These are phyloP conservation scores for Pistacia vera DNA, from an alignment of 345 rosid species.

Conservation along the genomic window DNA sequence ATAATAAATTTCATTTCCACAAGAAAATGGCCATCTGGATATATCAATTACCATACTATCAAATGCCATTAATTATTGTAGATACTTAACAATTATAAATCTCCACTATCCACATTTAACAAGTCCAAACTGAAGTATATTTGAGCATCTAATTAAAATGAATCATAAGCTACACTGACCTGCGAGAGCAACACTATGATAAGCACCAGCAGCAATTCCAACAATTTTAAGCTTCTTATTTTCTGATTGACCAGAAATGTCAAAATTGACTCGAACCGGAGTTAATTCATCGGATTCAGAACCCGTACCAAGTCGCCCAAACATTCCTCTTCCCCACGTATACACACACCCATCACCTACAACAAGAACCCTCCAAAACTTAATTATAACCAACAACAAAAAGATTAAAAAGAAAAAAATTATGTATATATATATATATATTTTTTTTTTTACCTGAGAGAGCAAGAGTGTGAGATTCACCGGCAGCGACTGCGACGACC, in stretches of 20 bases:
- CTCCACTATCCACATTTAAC: background rate
- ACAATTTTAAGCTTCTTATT: conserved; percentile 50
- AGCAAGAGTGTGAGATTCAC: conserved; percentile 85
- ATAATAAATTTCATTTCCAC: background rate
- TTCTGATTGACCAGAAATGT: conserved; percentile 15
- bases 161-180: conserved; percentile 39
- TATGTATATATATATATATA: background rate
- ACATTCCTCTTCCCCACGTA: conserved; percentile 96
- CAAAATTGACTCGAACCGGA: conserved; percentile 59
- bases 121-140: background rate
- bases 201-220: conserved; percentile 85
- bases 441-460: conserved; percentile 66
- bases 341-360: conserved; percentile 79
- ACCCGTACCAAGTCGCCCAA: conserved; percentile 86
- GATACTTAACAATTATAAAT: background rate
- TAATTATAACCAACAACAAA: background rate
- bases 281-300: conserved; percentile 67
- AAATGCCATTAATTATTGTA: background rate
- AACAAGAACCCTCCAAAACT: conserved; percentile 5
- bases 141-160: too few species aligned
- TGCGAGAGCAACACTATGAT: conserved; percentile 84
- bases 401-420: background rate
- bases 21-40: background rate
- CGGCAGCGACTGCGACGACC: conserved; percentile 57
- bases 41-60: background rate